These are phyloP conservation scores for Candida germanica DNA, from an alignment of 805 yeast genomes.

Conservation along the genomic window DNA sequence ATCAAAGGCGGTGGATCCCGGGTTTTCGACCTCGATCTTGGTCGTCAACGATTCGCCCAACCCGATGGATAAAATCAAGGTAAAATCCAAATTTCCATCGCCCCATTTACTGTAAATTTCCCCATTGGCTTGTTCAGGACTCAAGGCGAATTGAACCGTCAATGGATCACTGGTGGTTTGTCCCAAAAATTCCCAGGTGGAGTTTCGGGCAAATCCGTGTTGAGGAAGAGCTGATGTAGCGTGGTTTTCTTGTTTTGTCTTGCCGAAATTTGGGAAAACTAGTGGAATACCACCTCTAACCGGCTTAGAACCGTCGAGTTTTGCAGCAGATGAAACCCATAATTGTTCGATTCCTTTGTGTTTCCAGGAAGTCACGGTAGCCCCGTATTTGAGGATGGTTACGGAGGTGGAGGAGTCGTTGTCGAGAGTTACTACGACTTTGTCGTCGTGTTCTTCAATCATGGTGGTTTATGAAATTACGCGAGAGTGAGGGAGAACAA, in stretches of 20 bases:
- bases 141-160: conserved; percentile 84
- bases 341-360: conserved; percentile 71
- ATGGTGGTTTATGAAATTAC: conserved; percentile 1
- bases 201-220: conserved; percentile 93
- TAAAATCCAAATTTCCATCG: conserved; percentile 59
- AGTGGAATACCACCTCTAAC: conserved; percentile 97
- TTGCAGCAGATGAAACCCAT: conserved; percentile 77
- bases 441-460: conserved; percentile 67
- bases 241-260: conserved; percentile 44
- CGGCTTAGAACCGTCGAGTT: conserved; percentile 86
- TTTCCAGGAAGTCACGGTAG: conserved; percentile 81
- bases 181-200: conserved; percentile 92
- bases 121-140: conserved; percentile 74
- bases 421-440: conserved; percentile 59
- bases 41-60: conserved; percentile 64
- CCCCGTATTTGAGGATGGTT: conserved; percentile 81
- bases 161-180: conserved; percentile 67
- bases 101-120: conserved; percentile 61
- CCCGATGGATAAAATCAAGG: conserved; percentile 66
- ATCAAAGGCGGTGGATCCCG: conserved; percentile 62
- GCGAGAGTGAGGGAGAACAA: too few relatives aligned
- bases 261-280: conserved; percentile 94
- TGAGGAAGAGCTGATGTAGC: conserved; percentile 78
- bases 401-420: conserved; percentile 51
- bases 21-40: conserved; percentile 70